Base-by-base conservation (phyloP, 2,329 filamentous ascomycete species). In the Arthrobotrys entomopaga region DNA sequence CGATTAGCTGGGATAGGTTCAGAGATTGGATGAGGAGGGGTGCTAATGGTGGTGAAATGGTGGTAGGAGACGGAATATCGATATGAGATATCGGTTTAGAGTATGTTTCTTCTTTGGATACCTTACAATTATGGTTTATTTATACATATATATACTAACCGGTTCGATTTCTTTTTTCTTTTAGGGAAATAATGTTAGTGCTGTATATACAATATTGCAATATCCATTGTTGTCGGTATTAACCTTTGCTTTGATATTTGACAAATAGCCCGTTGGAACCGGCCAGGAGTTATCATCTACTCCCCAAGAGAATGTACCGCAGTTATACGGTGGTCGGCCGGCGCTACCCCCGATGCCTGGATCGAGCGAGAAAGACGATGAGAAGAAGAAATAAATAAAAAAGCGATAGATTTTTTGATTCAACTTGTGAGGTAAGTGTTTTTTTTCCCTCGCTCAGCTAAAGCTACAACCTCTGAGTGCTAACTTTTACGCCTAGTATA, bases 81-180 rank as follows among this genome's bases (percentile, higher is more conserved):
- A 73, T 50, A 73, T 73, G 69, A 65, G 69, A 34, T 73, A 73
- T 66, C 61, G 69, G 16, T 73, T 73, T 58, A 60, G 69, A 42
- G 69, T 73, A 66, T 24, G 69, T 58, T 38, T 38, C 8, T 26
- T 48, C n/a, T 42, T 6, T 13, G 16, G 24, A 15, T 11, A 2
- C 10, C 16, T 3, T 46, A 15, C 34, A 1, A 56, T 19, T n/a
- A 52, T n/a, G 43, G 19, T 46, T n/a, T n/a, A n/a, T n/a, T n/a
- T n/a, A n/a, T n/a, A n/a, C n/a, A n/a, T n/a, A 50, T 61, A 24
- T 11, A 52, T 50, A 24, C 43, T 66, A 24, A 66, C 13, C 20
- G 3, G n/a, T 16, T 10, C 22, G 16, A 7, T 4, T n/a, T n/a
- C n/a, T n/a, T n/a, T n/a, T n/a, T n/a, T n/a, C n/a, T n/a, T 22